Evolutionary conservation across 306 rosid species (phyloP).

Genomic region (Datisca glomerata): DNA sequence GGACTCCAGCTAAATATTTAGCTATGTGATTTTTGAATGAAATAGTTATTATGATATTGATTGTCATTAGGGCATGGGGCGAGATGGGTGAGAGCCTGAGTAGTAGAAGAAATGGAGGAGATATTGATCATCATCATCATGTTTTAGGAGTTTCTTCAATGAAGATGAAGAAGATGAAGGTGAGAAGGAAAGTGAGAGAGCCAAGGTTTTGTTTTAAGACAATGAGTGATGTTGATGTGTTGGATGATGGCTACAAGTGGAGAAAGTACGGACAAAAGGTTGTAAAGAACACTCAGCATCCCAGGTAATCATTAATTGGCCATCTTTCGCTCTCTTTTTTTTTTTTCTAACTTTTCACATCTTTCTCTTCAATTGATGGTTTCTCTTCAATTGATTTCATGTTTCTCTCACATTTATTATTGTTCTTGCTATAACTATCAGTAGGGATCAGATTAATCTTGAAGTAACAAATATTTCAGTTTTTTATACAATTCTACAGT

Average conservation of each 20-base stretch:
- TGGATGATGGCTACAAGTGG: conserved; percentile 99
- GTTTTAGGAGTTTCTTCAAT: conserved; percentile 43
- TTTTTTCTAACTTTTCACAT: conserved; percentile 14
- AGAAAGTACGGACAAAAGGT: conserved; percentile 99
- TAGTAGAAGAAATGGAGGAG: conserved; percentile 27
- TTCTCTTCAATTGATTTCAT: conserved; percentile 24
- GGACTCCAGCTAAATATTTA: neutral
- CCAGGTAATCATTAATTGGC: conserved; percentile 35
- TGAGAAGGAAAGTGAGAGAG: conserved; percentile 86
- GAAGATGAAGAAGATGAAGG: conserved; percentile 92
- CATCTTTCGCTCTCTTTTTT: neutral
- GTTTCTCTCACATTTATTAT: conserved; percentile 27
- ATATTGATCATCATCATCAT: conserved; percentile 9
- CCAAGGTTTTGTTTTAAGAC: conserved; percentile 99
- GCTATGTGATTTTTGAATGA: neutral
- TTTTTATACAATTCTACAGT: neutral
- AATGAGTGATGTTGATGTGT: conserved; percentile 89
- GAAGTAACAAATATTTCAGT: neutral
- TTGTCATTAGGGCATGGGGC: conserved; percentile 46
- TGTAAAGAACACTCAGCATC: conserved; percentile 97
- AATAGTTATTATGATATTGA: neutral
- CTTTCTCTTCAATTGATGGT: conserved; percentile 24
- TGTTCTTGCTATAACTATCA: conserved; percentile 24
- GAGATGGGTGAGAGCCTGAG: conserved; percentile 38
- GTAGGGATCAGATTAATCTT: neutral